phyloP scores from a whole-genome alignment of 2,329 filamentous ascomycete genomes.

The Aspergillus pseudonomiae region DNA sequence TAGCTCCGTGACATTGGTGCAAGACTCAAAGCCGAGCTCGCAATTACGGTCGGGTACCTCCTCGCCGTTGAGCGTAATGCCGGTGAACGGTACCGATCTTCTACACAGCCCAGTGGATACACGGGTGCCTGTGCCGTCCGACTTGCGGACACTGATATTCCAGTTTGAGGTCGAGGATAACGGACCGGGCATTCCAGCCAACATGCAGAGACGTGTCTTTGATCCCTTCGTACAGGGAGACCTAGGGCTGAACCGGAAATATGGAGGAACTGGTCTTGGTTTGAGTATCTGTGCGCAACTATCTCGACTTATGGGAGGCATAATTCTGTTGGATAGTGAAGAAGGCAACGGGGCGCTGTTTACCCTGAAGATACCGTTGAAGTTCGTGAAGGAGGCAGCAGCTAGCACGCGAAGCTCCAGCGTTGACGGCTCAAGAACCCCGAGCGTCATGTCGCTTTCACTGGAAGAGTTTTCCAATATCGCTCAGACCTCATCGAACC shows the following conservation, averaged over 20 bases:
- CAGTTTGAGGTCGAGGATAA: conserved; percentile 89
- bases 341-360: conserved; percentile 78
- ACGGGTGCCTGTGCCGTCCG: conserved; percentile 54
- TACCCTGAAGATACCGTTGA: conserved; percentile 78
- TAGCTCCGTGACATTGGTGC: conserved; percentile 50
- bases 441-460: conserved; percentile 29
- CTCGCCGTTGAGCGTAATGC: conserved; percentile 16
- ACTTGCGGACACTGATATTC: conserved; percentile 70
- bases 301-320: conserved; percentile 79
- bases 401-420: conserved; percentile 38
- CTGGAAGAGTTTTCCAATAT: conserved; percentile 29
- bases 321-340: conserved; percentile 70
- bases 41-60: conserved; percentile 34
- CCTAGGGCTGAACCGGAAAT: conserved; percentile 83
- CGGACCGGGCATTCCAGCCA: conserved; percentile 78
- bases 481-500: conserved; percentile 26
- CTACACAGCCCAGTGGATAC: conserved; percentile 18
- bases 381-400: conserved; percentile 70
- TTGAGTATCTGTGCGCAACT: conserved; percentile 89
- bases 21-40: conserved; percentile 32
- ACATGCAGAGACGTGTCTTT: conserved; percentile 81
- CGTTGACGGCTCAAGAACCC: conserved; percentile 33
- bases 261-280: conserved; percentile 83
- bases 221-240: conserved; percentile 96
- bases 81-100: not conserved